Conservation (phyloP, 2,329 filamentous ascomycete species). For the Mycosphaerella arachidis region DNA sequence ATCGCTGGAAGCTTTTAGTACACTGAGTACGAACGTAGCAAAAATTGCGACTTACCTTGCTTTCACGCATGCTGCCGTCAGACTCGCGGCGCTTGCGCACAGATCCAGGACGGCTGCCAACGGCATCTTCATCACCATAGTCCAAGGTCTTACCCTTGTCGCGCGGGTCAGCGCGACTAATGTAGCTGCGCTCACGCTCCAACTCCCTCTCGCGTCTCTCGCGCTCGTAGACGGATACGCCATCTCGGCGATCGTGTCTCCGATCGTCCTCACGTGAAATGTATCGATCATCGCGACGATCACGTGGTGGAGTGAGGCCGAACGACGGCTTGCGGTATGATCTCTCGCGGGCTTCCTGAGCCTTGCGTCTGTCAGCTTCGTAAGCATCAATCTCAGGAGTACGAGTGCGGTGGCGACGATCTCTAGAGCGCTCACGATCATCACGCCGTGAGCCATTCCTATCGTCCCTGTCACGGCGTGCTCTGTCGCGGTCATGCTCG, state of each 20-base stretch:
- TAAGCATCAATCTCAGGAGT: slow-evolving; percentile 90
- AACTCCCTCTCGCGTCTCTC: slow-evolving; percentile 85
- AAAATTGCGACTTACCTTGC: slow-evolving; percentile 36
- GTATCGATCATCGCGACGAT: slow-evolving; percentile 25
- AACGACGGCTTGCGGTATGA: slow-evolving; percentile 72
- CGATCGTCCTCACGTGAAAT: slow-evolving; percentile 15
- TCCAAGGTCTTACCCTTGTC: slow-evolving; percentile 82
- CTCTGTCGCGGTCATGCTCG: slow-evolving; percentile 54
- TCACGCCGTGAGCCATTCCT: slow-evolving; percentile 41
- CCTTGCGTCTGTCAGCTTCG: slow-evolving; percentile 89
- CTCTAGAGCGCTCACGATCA: slow-evolving; percentile 36
- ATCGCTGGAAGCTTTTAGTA: slow-evolving; percentile 7
- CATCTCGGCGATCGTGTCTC: slow-evolving; percentile 23
- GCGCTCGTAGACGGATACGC: slow-evolving; percentile 65
- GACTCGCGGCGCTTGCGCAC: slow-evolving; percentile 62
- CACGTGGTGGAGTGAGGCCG: slow-evolving; percentile 34
- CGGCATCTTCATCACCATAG: slow-evolving; percentile 69
- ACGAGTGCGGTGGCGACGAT: slow-evolving; percentile 50
- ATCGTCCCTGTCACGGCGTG: slow-evolving; percentile 51
- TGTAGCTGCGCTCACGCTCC: slow-evolving; percentile 82
- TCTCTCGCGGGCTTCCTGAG: slow-evolving; percentile 87
- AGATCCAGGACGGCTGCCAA: slow-evolving; percentile 48
- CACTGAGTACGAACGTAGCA: background rate
- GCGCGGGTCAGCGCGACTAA: slow-evolving; percentile 72
- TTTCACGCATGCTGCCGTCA: slow-evolving; percentile 50